Evolutionary conservation across 768 basidiomycete genomes (phyloP).

Genomic region (Suillus ampliporus): DNA sequence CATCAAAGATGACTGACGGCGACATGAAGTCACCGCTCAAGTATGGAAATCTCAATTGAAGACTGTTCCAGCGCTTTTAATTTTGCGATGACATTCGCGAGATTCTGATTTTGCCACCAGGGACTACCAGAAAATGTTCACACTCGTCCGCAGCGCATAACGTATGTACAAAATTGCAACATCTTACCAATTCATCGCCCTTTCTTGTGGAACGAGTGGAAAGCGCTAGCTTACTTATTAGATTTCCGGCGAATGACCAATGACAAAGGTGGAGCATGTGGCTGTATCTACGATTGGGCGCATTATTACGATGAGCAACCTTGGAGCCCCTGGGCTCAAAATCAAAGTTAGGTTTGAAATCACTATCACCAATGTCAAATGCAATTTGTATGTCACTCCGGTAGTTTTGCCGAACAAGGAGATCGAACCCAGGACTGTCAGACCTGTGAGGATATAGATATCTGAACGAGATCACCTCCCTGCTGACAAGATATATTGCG

Average conservation of each 20-base stretch:
- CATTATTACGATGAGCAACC: not conserved
- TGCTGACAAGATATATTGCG: not conserved
- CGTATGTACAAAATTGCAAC: not conserved
- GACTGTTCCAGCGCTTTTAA: not conserved
- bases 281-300: not conserved
- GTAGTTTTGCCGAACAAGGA: not conserved
- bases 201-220: too few species aligned
- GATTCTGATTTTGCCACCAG: not conserved
- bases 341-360: constrained; percentile 2
- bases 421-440: not conserved
- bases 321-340: not conserved
- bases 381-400: not conserved
- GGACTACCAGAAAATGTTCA: not conserved
- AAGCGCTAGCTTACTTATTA: not conserved
- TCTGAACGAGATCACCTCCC: not conserved
- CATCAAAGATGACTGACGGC: not conserved
- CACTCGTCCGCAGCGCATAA: not conserved
- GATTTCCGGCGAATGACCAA: not conserved
- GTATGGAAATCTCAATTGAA: not conserved
- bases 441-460: not conserved
- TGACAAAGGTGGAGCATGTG: not conserved
- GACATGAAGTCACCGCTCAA: not conserved
- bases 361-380: not conserved
- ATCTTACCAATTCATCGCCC: too few species aligned
- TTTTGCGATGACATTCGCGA: not conserved